phyloP scores from a whole-genome alignment of 1,139 yeast genomes.

The Taphrina betulina region DNA sequence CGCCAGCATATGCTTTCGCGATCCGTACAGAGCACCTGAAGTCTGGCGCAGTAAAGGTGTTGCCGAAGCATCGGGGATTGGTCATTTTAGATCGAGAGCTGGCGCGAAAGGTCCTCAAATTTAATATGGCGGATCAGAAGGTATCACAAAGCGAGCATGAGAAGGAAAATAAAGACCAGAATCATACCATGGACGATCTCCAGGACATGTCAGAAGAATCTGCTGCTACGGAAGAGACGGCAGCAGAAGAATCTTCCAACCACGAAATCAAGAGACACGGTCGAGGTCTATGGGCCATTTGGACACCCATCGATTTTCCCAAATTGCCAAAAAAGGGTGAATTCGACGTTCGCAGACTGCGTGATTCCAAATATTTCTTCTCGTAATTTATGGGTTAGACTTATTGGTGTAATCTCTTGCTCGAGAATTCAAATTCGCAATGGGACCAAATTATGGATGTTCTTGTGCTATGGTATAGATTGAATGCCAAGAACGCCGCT shows the following conservation, averaged over 20 bases:
- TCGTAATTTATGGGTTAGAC: slow-evolving; percentile 45
- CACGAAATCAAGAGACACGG: slow-evolving; percentile 5
- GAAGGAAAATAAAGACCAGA: not conserved
- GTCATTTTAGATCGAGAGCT: slow-evolving; percentile 11
- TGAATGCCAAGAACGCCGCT: too few relatives aligned
- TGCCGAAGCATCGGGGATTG: slow-evolving; percentile 7
- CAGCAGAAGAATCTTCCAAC: slow-evolving; percentile 23
- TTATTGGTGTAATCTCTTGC: too few relatives aligned
- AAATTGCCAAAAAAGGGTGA: slow-evolving; percentile 77
- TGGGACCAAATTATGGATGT: too few relatives aligned
- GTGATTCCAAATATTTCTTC: slow-evolving; percentile 79
- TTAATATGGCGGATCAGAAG: slow-evolving; percentile 8
- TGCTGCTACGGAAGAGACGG: slow-evolving; percentile 24
- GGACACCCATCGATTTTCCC: slow-evolving; percentile 56
- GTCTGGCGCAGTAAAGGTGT: slow-evolving; percentile 49
- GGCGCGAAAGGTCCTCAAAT: slow-evolving; percentile 17
- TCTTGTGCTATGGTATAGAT: too few relatives aligned
- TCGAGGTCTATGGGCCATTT: slow-evolving; percentile 1
- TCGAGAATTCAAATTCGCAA: too few relatives aligned
- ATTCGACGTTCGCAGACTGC: slow-evolving; percentile 72
- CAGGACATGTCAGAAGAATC: slow-evolving; percentile 36
- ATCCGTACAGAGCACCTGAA: slow-evolving; percentile 50
- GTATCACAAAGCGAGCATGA: not conserved
- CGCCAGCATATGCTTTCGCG: slow-evolving; percentile 60
- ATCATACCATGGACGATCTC: slow-evolving; percentile 30